phyloP scores from a whole-genome alignment of 2,329 filamentous ascomycete genomes.

The Diaporthe sp. region DNA sequence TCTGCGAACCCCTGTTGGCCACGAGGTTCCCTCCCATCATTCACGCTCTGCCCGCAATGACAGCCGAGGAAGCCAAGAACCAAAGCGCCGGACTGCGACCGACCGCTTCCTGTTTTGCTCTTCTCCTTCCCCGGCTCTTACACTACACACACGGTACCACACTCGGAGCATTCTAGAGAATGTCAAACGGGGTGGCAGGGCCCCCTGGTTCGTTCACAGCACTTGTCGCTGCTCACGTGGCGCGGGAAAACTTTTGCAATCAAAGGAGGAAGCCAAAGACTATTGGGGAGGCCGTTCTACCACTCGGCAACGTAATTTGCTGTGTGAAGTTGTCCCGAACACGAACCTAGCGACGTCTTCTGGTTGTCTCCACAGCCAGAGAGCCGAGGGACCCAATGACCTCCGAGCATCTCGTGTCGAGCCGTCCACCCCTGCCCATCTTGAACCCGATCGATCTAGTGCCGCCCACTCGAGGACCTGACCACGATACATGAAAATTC shows the following conservation, averaged over 20 bases:
- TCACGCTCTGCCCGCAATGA: neutral
- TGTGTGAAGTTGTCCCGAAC: slow-evolving; percentile 1
- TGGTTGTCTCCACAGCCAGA: slow-evolving; percentile 22
- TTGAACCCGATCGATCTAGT: slow-evolving; percentile 27
- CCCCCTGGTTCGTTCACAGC: slow-evolving; percentile 14
- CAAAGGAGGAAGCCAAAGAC: neutral
- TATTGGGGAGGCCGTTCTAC: neutral
- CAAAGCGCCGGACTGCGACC: slow-evolving; percentile 27
- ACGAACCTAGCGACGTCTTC: neutral
- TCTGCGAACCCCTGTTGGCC: slow-evolving; percentile 33
- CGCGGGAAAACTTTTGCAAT: slow-evolving; percentile 19
- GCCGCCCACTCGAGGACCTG: slow-evolving; percentile 15
- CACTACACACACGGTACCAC: neutral
- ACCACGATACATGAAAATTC: slow-evolving; percentile 12
- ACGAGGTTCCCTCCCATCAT: slow-evolving; percentile 27
- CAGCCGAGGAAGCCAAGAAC: neutral
- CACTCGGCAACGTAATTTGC: slow-evolving; percentile 23
- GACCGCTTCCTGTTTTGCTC: neutral
- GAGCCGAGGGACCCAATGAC: slow-evolving; percentile 25
- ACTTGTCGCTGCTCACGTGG: neutral
- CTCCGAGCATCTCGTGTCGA: slow-evolving; percentile 31
- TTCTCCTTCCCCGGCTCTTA: neutral
- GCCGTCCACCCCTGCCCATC: slow-evolving; percentile 31
- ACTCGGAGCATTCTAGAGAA: neutral
- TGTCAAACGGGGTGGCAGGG: neutral